A percentile compares a stretch with the other conserved stretches of the same genome.
Evolutionary conservation across 495 filamentous ascomycete species (phyloP).

Genomic region (Sordaria brevicollis): DNA sequence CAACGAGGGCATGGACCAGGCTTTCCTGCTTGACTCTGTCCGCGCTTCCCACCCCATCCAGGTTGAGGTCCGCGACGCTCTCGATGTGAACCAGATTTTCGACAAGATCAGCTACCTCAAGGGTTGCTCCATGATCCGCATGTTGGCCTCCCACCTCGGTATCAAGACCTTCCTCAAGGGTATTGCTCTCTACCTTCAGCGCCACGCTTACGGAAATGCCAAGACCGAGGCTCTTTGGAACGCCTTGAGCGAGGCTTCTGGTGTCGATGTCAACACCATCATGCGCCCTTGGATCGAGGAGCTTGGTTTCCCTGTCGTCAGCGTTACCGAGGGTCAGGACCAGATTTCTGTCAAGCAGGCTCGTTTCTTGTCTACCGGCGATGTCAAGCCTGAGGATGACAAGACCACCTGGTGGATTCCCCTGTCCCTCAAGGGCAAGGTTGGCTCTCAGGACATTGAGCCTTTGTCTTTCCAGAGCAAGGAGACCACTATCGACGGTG

Average conservation of each 20-base stretch:
- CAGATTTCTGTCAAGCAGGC: constrained; percentile 71
- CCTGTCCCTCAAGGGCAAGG: constrained; percentile 59
- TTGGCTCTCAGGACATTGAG: constrained; percentile 36
- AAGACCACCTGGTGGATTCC: constrained; percentile 95
- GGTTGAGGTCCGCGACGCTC: constrained; percentile 77
- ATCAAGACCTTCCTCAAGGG: constrained; percentile 79
- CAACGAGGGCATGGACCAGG: constrained; percentile 82
- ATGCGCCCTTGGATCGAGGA: constrained; percentile 93
- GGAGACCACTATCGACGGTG: constrained; percentile 56
- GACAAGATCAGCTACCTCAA: constrained; percentile 94
- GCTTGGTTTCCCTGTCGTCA: constrained; percentile 87
- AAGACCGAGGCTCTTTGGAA: constrained; percentile 88
- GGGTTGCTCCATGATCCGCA: constrained; percentile 88
- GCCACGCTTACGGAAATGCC: constrained; percentile 85
- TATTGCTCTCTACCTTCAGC: constrained; percentile 78
- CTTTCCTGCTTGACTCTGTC: constrained; percentile 78
- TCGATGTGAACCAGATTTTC: constrained; percentile 95
- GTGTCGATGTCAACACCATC: constrained; percentile 72
- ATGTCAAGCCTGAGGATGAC: constrained; percentile 75
- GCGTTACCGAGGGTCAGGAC: constrained; percentile 62
- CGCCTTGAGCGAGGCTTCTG: constrained; percentile 80
- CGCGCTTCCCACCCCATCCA: constrained; percentile 91
- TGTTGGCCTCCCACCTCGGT: constrained; percentile 81
- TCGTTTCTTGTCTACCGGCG: constrained; percentile 83
- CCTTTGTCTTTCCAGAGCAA: constrained; percentile 61